Evolutionary conservation across 1,139 yeast species (phyloP).

Genomic region (Candida dubliniensis): DNA sequence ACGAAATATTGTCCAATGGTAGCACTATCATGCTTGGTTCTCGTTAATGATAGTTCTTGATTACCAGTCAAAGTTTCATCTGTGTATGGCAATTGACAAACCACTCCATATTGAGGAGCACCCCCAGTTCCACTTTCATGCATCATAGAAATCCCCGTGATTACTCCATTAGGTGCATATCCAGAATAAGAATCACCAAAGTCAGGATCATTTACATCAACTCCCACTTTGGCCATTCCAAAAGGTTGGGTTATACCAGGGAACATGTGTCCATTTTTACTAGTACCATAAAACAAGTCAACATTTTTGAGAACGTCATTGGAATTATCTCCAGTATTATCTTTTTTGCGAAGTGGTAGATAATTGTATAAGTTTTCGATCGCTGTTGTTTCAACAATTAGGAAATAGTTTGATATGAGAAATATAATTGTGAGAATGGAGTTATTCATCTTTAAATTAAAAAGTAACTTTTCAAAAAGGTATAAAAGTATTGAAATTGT

Average conservation of each 20-base stretch:
- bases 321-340: background rate
- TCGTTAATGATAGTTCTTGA: conserved; percentile 13
- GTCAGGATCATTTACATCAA: conserved; percentile 25
- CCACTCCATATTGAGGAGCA: conserved; percentile 36
- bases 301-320: conserved; percentile 15
- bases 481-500: too few species aligned
- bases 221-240: conserved; percentile 41
- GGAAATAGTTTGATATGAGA: too few species aligned
- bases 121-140: conserved; percentile 46
- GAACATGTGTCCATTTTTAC: conserved; percentile 36
- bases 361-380: too few species aligned
- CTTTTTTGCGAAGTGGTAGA: background rate
- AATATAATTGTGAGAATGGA: too few species aligned
- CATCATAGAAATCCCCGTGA: conserved; percentile 38
- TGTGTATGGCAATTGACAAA: conserved; percentile 29
- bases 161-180: conserved; percentile 29
- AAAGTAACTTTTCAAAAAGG: too few species aligned
- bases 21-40: conserved; percentile 22
- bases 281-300: conserved; percentile 39
- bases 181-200: conserved; percentile 35
- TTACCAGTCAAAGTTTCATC: conserved; percentile 19
- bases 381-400: too few species aligned
- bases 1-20: conserved; percentile 28
- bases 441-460: too few species aligned
- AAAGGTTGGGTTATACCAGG: conserved; percentile 40